These are phyloP conservation scores for Stentor coeruleus DNA, from an alignment of 73 alveolate species.

Conservation along the genomic window DNA sequence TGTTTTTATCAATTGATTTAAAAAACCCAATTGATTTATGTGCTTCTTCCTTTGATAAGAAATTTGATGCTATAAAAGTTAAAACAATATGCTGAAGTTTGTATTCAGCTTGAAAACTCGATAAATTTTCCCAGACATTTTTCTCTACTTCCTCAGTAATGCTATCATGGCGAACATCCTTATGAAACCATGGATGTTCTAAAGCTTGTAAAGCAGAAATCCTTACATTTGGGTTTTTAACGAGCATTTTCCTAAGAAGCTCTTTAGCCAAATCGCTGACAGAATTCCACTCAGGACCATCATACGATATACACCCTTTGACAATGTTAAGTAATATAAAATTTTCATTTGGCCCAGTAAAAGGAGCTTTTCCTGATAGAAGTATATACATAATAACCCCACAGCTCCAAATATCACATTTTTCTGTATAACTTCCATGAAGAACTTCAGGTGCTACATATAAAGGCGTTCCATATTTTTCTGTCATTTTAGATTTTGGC, in stretches of 20 bases:
- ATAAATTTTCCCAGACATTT: neutral
- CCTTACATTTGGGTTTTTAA: neutral
- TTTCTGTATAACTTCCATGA: slow-evolving; percentile 37
- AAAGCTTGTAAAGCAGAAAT: slow-evolving; percentile 2
- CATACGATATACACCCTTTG: neutral
- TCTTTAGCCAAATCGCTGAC: neutral
- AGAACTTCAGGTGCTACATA: slow-evolving; percentile 50
- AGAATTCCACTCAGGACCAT: neutral
- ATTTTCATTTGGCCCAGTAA: slow-evolving; percentile 21
- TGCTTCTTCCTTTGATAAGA: neutral
- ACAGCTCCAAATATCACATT: slow-evolving; percentile 46
- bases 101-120: neutral
- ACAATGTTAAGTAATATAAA: neutral
- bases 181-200: neutral
- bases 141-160: neutral
- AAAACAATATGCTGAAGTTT: neutral
- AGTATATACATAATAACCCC: slow-evolving; percentile 42
- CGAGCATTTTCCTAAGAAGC: neutral
- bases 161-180: neutral
- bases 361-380: slow-evolving; percentile 35
- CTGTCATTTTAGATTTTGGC: neutral
- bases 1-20: neutral
- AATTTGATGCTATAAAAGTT: neutral
- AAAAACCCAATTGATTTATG: neutral
- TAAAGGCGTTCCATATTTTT: slow-evolving; percentile 30